These are phyloP conservation scores for Aspergillus sclerotiicarbonarius DNA, from an alignment of 495 filamentous ascomycete species.

Conservation along the genomic window DNA sequence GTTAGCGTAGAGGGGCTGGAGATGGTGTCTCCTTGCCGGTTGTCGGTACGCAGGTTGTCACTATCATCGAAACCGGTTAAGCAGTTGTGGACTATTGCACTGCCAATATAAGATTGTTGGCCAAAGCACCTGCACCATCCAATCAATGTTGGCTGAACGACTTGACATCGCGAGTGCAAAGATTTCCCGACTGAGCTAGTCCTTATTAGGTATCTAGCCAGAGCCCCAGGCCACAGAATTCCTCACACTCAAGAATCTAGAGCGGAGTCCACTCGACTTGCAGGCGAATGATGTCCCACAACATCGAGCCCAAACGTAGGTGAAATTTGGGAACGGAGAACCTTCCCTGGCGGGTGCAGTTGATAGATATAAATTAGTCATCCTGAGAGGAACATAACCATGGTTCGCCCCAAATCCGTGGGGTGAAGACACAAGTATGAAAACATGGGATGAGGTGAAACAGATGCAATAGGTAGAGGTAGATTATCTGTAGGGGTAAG, in stretches of 20 bases:
- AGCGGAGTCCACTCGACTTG: constrained; percentile 4
- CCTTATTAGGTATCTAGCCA: background rate
- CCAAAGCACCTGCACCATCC: constrained; percentile 13
- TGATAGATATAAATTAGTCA: background rate
- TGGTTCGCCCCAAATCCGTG: background rate
- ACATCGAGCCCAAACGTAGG: background rate
- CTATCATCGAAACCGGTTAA: constrained; percentile 7
- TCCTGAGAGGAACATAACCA: background rate
- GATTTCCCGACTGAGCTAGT: background rate
- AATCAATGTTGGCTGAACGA: background rate
- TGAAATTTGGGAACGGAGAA: background rate
- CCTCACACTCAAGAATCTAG: background rate
- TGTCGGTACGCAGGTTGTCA: constrained; percentile 9
- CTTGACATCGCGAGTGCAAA: background rate
- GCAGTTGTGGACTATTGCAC: background rate
- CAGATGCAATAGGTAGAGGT: background rate
- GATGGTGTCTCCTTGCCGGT: constrained; percentile 10
- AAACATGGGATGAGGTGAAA: background rate
- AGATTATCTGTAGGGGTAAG: background rate
- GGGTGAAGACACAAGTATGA: background rate
- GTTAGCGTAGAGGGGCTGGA: constrained; percentile 10
- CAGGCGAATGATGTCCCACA: constrained; percentile 4
- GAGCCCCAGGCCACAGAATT: background rate
- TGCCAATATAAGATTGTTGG: constrained; percentile 8
- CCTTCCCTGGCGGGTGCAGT: background rate